These are phyloP conservation scores for Bigelowiella natans DNA, from an alignment of 78 protist species.

Conservation along the genomic window DNA sequence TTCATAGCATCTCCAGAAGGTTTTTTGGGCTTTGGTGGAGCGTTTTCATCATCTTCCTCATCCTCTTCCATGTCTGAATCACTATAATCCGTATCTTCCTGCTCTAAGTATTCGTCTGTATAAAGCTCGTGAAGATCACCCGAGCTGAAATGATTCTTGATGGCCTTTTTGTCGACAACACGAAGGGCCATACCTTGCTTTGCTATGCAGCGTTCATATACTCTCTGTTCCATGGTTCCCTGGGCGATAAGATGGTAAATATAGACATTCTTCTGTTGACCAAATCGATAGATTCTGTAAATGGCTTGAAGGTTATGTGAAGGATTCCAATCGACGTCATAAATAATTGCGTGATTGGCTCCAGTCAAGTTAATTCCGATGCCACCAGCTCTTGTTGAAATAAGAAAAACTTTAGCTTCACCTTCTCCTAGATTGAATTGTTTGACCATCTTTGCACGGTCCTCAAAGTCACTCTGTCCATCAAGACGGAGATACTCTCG, in stretches of 20 bases:
- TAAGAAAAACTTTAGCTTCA: background rate
- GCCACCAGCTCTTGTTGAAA: conserved; percentile 15
- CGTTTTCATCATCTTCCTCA: background rate
- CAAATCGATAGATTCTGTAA: background rate
- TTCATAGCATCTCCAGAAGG: background rate
- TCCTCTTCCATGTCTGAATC: background rate
- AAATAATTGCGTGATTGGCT: background rate
- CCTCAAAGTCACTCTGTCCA: background rate
- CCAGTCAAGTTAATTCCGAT: background rate
- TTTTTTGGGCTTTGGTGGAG: too few species aligned
- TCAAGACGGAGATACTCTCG: background rate
- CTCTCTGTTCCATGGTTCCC: background rate
- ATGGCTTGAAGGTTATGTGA: background rate
- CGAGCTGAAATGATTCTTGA: background rate
- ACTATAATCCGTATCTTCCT: background rate
- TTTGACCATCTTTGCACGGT: background rate
- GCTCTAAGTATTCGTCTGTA: background rate
- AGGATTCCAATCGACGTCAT: background rate
- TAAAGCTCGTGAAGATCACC: background rate
- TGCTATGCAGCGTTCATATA: background rate
- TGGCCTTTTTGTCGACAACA: background rate
- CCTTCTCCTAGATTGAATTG: background rate
- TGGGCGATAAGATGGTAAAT: background rate
- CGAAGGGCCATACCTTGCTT: background rate
- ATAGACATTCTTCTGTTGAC: background rate